Evolutionary conservation across 441 rosid genomes (phyloP), one percentile per base, ranked within the genome.

Genomic region (Erysimum cheiri): DNA sequence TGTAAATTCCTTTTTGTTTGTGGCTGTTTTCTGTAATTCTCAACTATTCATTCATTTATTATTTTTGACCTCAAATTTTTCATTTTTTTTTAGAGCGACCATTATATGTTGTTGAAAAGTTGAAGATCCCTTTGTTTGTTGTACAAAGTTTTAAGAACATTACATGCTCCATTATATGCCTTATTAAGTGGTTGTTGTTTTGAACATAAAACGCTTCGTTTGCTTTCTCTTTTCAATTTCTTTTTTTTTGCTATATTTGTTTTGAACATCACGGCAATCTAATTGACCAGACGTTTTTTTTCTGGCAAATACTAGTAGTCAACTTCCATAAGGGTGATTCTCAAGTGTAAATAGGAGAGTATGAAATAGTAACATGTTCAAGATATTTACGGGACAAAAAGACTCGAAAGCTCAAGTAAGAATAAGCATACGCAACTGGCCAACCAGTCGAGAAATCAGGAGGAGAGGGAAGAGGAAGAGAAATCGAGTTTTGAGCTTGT

Each of bases 11-110:
- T 76, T 11, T 63, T 70, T 70, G 68, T 71, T 71, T 65, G 26
- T 70, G 69, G 72, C 37, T 60, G 41, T 64, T 70, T 56, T 41
- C 9, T 49, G 48, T 57, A 69, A 14, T 64, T 49, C 28, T 69
- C 55, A 48, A 57, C 57, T 64, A 58, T 70, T 76, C 76, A 44
- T 76, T 76, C 69, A 59, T 76, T 76, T 65, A 65, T 76, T 76
- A 66, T 60, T 76, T 71, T 76, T 60, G 53, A 60, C 76, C 80
- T 60, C 63, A 26, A 62, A 40, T 67, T 52, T 67, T 73, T 57
- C 5, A 7, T 32, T 50, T n/a, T 29, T n/a, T 28, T 59, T 48
- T 64, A 69, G 61, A 47, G 66, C 9, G 35, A 55, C 0, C 13
- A 24, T 57, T 70, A 70, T 46, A 29, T n/a, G n/a, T n/a, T 62